phyloP scores from a whole-genome alignment of 1,284 basidiomycete species.

The Amylostereum areolatum region DNA sequence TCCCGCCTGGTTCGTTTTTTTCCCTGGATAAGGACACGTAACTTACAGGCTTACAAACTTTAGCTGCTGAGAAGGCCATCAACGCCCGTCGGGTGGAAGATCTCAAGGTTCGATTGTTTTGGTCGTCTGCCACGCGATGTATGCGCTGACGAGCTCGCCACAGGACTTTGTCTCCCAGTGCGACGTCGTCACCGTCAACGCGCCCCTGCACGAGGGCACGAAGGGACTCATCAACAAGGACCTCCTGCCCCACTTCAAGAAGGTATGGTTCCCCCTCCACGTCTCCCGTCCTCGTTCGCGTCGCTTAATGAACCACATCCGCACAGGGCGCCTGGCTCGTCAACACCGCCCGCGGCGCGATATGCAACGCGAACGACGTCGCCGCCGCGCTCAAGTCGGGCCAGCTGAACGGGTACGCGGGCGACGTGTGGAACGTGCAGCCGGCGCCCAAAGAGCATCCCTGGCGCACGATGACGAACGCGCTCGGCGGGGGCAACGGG shows the following conservation, averaged over 20 bases:
- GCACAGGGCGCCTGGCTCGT: conserved; percentile 82
- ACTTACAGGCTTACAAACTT: too few species aligned
- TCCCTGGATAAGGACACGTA: too few species aligned
- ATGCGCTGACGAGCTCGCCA: too few species aligned
- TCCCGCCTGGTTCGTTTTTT: too few species aligned
- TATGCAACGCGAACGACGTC: conserved; percentile 81
- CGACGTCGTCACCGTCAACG: conserved; percentile 86
- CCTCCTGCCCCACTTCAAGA: conserved; percentile 86
- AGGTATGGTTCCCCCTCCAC: too few species aligned
- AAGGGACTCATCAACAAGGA: conserved; percentile 78
- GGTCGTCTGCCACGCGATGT: too few species aligned
- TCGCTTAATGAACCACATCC: too few species aligned
- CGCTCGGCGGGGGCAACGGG: conserved; percentile 74
- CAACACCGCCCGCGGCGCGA: conserved; percentile 92
- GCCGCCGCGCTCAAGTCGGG: conserved; percentile 75
- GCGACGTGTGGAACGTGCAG: conserved; percentile 74
- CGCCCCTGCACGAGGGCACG: conserved; percentile 87
- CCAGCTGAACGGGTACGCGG: conserved; percentile 66
- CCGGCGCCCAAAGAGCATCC: conserved; percentile 83
- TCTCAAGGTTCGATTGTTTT: too few species aligned
- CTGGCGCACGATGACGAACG: conserved; percentile 82
- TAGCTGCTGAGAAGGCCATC: conserved; percentile 65
- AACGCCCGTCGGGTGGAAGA: conserved; percentile 74
- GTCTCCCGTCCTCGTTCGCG: too few species aligned
- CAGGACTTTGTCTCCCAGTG: conserved; percentile 79